Percentiles rank a stretch among this genome's conserved stretches.
Evolutionary conservation across 345 rosid genomes (phyloP).

Genomic region (Arabis hirsuta): DNA sequence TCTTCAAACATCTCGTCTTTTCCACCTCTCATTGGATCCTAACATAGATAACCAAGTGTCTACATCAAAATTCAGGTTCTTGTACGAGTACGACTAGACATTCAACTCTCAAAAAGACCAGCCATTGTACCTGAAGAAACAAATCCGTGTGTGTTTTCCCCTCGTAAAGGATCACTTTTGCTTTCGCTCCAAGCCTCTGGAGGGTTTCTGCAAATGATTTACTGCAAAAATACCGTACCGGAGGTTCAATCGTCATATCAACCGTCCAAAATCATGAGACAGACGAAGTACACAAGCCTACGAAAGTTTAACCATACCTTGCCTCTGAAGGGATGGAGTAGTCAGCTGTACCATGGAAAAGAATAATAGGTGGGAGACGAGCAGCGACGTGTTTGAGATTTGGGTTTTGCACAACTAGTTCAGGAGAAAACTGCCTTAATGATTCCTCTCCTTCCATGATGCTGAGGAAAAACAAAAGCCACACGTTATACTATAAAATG

Average conservation of each 20-base stretch:
- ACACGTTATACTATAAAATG: not conserved
- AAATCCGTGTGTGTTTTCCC: constrained; percentile 96
- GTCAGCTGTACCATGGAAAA: constrained; percentile 95
- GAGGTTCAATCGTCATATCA: constrained; percentile 18
- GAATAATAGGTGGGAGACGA: constrained; percentile 76
- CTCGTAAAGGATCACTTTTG: constrained; percentile 72
- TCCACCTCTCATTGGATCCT: constrained; percentile 99
- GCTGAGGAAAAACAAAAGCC: constrained; percentile 48
- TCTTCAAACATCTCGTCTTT: constrained; percentile 86
- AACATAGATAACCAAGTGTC: constrained; percentile 23
- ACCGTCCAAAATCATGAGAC: constrained; percentile 18
- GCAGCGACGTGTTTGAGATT: constrained; percentile 55
- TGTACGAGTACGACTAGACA: constrained; percentile 1
- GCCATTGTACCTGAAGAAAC: constrained; percentile 78
- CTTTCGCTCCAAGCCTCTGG: constrained; percentile 70
- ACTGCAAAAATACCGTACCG: constrained; percentile 51
- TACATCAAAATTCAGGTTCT: constrained; percentile 18
- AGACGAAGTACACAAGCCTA: constrained; percentile 21
- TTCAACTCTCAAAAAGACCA: not conserved
- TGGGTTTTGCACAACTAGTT: constrained; percentile 71
- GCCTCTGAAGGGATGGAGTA: constrained; percentile 91
- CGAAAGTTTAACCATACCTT: constrained; percentile 55
- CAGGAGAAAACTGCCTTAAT: constrained; percentile 78
- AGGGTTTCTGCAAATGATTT: constrained; percentile 77
- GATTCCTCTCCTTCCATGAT: constrained; percentile 98